Percentiles rank a stretch among this genome's conserved stretches.
These are phyloP conservation scores for Penicillium polonicum DNA, from an alignment of 2,329 filamentous ascomycete species.

Conservation along the genomic window DNA sequence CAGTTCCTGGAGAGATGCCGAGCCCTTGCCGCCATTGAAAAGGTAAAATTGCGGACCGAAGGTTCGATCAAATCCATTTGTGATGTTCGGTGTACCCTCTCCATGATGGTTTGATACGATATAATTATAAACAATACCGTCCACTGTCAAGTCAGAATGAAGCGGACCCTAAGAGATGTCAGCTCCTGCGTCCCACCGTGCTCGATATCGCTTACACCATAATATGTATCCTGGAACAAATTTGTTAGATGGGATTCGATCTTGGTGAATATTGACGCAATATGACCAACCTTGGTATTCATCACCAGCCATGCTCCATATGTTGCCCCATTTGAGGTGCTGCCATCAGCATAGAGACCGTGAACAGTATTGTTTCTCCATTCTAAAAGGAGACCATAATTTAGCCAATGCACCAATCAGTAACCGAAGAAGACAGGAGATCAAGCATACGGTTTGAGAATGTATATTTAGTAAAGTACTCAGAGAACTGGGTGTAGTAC, in stretches of 20 bases:
- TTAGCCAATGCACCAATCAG: background rate
- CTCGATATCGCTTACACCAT: conserved; percentile 20
- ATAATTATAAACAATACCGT: conserved; percentile 67
- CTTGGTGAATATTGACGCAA: background rate
- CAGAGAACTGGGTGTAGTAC: conserved; percentile 56
- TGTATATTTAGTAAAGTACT: conserved; percentile 68
- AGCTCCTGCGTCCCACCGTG: background rate
- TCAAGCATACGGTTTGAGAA: conserved; percentile 50
- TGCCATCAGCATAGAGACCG: conserved; percentile 55
- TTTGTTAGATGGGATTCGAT: background rate
- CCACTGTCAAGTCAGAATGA: conserved; percentile 63
- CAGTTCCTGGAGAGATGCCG: conserved; percentile 49
- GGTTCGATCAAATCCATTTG: conserved; percentile 62
- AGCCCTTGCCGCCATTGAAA: conserved; percentile 58
- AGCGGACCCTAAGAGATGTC: conserved; percentile 49
- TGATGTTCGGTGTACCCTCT: conserved; percentile 63
- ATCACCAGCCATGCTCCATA: conserved; percentile 65
- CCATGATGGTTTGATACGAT: conserved; percentile 64
- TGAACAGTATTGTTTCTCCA: conserved; percentile 61
- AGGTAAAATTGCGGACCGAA: conserved; percentile 65
- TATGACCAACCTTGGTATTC: conserved; percentile 62
- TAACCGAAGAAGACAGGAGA: background rate
- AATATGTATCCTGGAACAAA: conserved; percentile 28
- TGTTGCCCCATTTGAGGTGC: conserved; percentile 49
- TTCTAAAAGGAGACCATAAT: conserved; percentile 3